A percentile compares a stretch with the other conserved stretches of the same genome.
phyloP scores from a whole-genome alignment of 768 basidiomycete genomes.

The Suillus paluster region DNA sequence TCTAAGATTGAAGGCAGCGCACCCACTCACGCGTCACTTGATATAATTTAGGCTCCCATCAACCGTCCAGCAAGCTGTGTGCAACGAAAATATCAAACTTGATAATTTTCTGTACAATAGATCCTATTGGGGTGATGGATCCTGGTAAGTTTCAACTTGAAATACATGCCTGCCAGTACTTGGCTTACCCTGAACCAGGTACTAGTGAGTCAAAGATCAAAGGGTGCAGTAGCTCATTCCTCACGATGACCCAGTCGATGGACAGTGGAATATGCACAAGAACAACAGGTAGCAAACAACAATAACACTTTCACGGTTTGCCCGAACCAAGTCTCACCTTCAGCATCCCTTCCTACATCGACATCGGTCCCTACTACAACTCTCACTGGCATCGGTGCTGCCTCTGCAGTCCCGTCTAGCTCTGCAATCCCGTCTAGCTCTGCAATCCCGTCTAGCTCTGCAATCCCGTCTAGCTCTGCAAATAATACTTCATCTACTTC shows the following conservation, averaged over 20 bases:
- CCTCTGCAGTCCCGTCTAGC: neutral
- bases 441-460: too few relatives aligned
- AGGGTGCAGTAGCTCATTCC: neutral
- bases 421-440: too few relatives aligned
- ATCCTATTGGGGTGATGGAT: conserved; percentile 20
- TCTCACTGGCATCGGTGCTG: neutral
- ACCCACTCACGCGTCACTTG: neutral
- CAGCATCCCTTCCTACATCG: conserved; percentile 8
- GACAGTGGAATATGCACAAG: conserved; percentile 20
- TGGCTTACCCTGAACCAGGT: conserved; percentile 2
- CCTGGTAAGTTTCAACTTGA: conserved; percentile 17
- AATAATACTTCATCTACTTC: too few relatives aligned
- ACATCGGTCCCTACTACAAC: neutral
- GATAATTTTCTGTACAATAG: conserved; percentile 9
- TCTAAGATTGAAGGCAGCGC: neutral
- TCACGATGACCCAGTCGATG: conserved; percentile 17
- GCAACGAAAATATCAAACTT: conserved; percentile 25
- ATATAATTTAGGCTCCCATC: conserved; percentile 14
- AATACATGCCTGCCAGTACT: neutral
- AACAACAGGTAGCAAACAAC: conserved; percentile 20
- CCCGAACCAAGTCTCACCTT: conserved; percentile 13
- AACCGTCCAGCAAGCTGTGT: conserved; percentile 25
- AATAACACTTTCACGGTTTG: conserved; percentile 35
- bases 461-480: too few relatives aligned
- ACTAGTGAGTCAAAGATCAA: conserved; percentile 14